A percentile compares a stretch with the other conserved stretches of the same genome.
Evolutionary conservation across 148 eudicot genomes (phyloP).

Genomic region (Camellia sinensis): DNA sequence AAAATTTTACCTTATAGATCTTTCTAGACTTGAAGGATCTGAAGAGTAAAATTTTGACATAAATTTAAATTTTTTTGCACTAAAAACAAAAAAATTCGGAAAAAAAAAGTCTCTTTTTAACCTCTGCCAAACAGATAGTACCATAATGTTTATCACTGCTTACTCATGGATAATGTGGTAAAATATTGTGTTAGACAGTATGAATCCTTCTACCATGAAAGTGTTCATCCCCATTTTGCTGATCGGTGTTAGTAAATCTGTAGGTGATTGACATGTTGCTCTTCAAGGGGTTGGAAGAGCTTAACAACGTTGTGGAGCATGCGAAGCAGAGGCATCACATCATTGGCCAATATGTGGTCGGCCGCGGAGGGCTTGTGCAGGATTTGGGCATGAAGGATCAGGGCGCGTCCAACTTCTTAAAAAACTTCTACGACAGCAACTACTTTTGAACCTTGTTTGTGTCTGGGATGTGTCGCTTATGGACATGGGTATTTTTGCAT

Average conservation of each 20-base stretch:
- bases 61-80: no score
- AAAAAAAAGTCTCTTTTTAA: no score
- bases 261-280: conserved; percentile 93
- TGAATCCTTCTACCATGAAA: neutral
- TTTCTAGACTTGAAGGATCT: no score
- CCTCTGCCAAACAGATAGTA: no score
- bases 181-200: neutral
- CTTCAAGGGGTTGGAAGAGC: conserved; percentile 81
- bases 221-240: neutral
- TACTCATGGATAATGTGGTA: no score
- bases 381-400: conserved; percentile 55
- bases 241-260: conserved; percentile 1
- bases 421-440: conserved; percentile 66
- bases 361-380: conserved; percentile 50
- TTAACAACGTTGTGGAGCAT: conserved; percentile 70
- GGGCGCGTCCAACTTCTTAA: conserved; percentile 52
- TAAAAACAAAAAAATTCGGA: no score
- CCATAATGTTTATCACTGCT: no score
- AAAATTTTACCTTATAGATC: no score
- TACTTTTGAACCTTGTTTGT: conserved; percentile 45
- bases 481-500: conserved; percentile 12
- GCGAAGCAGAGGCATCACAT: conserved; percentile 96
- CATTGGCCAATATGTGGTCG: conserved; percentile 84
- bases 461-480: neutral
- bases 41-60: no score